These are phyloP conservation scores for Ceratobasidium sp. DNA, from an alignment of 1,284 basidiomycete species.

Conservation along the genomic window DNA sequence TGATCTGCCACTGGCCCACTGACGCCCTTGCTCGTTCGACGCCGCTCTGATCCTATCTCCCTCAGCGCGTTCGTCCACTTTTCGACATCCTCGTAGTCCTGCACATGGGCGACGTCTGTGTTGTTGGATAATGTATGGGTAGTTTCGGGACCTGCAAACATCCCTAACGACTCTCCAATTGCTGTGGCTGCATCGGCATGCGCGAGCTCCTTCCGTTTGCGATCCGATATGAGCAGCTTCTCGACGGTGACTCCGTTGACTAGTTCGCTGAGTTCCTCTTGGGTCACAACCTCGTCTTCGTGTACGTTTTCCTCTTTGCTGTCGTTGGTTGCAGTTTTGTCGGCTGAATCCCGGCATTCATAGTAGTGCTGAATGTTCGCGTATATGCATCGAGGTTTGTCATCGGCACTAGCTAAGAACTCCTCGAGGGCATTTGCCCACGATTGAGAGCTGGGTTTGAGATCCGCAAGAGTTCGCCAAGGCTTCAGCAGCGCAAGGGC, in stretches of 20 bases:
- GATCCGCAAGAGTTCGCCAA: slow-evolving; percentile 11
- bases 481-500: slow-evolving; percentile 37
- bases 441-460: not conserved
- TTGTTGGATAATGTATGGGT: not conserved
- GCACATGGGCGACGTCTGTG: not conserved
- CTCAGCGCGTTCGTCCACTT: not conserved
- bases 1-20: no score
- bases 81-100: not conserved
- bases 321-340: not conserved
- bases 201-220: not conserved
- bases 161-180: not conserved
- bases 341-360: slow-evolving; percentile 21
- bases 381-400: not conserved
- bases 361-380: slow-evolving; percentile 41
- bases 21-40: no score
- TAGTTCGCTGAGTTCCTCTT: slow-evolving; percentile 1
- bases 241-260: not conserved
- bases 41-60: not conserved
- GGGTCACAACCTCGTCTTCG: not conserved
- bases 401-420: not conserved
- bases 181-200: slow-evolving; percentile 2
- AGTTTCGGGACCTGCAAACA: not conserved
- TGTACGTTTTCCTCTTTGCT: no score
- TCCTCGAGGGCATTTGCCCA: slow-evolving; percentile 24
- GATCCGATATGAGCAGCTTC: not conserved